phyloP scores from a whole-genome alignment of 345 rosid species.

The Brassica incana region DNA sequence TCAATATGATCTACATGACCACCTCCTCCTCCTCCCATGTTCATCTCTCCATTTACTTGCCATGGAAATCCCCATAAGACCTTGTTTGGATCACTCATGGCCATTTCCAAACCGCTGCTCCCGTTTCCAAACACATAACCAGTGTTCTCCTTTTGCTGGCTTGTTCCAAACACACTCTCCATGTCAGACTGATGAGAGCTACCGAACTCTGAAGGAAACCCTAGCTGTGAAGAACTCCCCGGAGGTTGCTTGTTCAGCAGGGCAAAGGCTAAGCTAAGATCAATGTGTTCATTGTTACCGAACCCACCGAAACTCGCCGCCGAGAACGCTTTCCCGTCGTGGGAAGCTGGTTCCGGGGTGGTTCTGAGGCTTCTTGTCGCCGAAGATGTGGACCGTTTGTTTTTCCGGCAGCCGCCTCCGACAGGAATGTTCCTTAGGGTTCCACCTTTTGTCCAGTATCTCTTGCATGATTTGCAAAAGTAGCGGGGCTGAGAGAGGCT shows the following conservation, averaged over 20 bases:
- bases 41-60: slow-evolving; percentile 58
- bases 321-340: slow-evolving; percentile 43
- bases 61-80: slow-evolving; percentile 73
- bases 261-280: slow-evolving; percentile 73
- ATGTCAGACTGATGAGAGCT: slow-evolving; percentile 32
- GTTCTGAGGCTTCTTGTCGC: slow-evolving; percentile 46
- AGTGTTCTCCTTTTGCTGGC: slow-evolving; percentile 17
- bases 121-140: slow-evolving; percentile 39
- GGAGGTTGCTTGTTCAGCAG: slow-evolving; percentile 61
- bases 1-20: slow-evolving; percentile 43
- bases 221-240: slow-evolving; percentile 48
- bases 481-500: slow-evolving; percentile 81
- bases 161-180: slow-evolving; percentile 31
- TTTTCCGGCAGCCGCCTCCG: slow-evolving; percentile 80
- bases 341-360: slow-evolving; percentile 26
- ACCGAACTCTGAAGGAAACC: slow-evolving; percentile 40
- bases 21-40: slow-evolving; percentile 38
- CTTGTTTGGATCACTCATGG: slow-evolving; percentile 44
- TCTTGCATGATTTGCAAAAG: slow-evolving; percentile 81
- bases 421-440: slow-evolving; percentile 76
- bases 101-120: slow-evolving; percentile 37
- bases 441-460: slow-evolving; percentile 94
- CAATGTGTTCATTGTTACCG: slow-evolving; percentile 52
- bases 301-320: slow-evolving; percentile 38
- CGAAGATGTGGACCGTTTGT: slow-evolving; percentile 59